Evolutionary conservation across 2,329 filamentous ascomycete species (phyloP).

Genomic region (Cytospora leucostoma): DNA sequence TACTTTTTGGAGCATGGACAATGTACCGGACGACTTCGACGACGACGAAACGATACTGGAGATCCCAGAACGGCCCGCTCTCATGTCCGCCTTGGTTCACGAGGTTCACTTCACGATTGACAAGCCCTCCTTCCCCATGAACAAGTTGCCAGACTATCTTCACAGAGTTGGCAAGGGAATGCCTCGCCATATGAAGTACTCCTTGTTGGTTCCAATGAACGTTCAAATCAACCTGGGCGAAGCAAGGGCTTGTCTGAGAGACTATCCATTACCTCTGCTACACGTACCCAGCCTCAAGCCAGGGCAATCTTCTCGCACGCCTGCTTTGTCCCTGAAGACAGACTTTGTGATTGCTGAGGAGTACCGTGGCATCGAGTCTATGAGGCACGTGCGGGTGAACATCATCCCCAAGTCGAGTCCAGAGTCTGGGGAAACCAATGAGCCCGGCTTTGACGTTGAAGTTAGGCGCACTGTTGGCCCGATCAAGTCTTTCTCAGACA

Average conservation of each 20-base stretch:
- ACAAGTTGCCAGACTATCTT: slow-evolving; percentile 80
- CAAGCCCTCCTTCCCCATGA: slow-evolving; percentile 87
- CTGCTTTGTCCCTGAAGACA: slow-evolving; percentile 80
- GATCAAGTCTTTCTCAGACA: slow-evolving; percentile 95
- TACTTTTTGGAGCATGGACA: slow-evolving; percentile 79
- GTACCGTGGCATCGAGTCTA: slow-evolving; percentile 77
- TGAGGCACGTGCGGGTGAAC: slow-evolving; percentile 76
- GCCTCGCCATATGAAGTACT: slow-evolving; percentile 87
- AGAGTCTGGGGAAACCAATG: slow-evolving; percentile 56
- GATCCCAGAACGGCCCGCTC: slow-evolving; percentile 78
- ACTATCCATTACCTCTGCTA: slow-evolving; percentile 89
- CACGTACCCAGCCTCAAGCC: slow-evolving; percentile 84
- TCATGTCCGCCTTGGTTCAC: slow-evolving; percentile 78
- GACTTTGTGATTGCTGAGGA: slow-evolving; percentile 98
- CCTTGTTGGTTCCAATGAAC: slow-evolving; percentile 85
- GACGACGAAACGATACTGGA: slow-evolving; percentile 84
- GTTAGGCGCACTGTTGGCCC: slow-evolving; percentile 90
- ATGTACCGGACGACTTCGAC: slow-evolving; percentile 77
- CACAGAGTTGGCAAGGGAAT: slow-evolving; percentile 95
- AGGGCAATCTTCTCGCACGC: slow-evolving; percentile 75
- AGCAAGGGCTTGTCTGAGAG: slow-evolving; percentile 79
- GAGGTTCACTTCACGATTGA: slow-evolving; percentile 86
- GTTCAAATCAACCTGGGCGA: slow-evolving; percentile 90
- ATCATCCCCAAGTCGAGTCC: slow-evolving; percentile 72
- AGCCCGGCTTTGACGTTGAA: slow-evolving; percentile 76